phyloP scores from a whole-genome alignment of 2,329 filamentous ascomycete species.

The Amauroascus niger region DNA sequence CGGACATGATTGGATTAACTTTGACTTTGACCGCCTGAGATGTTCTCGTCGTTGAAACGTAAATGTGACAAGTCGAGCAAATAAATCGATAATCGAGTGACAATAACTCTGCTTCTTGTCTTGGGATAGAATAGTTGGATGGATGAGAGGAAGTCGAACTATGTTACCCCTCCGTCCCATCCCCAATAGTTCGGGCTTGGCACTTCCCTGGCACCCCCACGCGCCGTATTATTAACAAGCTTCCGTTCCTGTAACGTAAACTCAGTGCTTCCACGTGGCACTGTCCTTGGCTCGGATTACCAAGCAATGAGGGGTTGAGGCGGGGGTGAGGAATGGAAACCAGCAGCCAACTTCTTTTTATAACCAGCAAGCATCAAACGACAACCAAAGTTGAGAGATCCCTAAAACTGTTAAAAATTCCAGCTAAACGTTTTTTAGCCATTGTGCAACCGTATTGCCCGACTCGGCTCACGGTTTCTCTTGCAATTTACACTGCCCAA shows the following conservation, averaged over 20 bases:
- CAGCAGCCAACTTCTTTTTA: too few species aligned
- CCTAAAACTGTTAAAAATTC: too few species aligned
- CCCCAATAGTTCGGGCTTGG: constrained; percentile 1
- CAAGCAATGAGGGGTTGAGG: not conserved
- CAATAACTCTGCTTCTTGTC: too few species aligned
- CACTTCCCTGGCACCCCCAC: not conserved
- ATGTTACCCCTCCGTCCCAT: not conserved
- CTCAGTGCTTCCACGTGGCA: not conserved
- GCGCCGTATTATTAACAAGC: not conserved
- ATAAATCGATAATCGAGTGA: too few species aligned
- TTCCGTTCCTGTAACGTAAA: constrained; percentile 1
- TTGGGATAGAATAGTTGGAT: too few species aligned
- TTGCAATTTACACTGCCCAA: not conserved
- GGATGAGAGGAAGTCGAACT: not conserved
- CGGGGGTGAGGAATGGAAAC: not conserved
- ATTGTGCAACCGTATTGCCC: not conserved
- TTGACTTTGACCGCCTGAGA: not conserved
- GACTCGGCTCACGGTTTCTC: not conserved
- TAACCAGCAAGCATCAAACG: too few species aligned
- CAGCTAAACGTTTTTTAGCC: too few species aligned
- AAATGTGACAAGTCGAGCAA: too few species aligned
- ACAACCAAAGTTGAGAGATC: too few species aligned
- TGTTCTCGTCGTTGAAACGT: too few species aligned
- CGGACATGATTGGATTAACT: constrained; percentile 11
- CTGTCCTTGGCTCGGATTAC: not conserved